Percentiles rank a stretch among this genome's conserved stretches.
These are phyloP conservation scores for Aurantiochytrium sp. DNA, from an alignment of 108 stramenopile species.

Conservation along the genomic window DNA sequence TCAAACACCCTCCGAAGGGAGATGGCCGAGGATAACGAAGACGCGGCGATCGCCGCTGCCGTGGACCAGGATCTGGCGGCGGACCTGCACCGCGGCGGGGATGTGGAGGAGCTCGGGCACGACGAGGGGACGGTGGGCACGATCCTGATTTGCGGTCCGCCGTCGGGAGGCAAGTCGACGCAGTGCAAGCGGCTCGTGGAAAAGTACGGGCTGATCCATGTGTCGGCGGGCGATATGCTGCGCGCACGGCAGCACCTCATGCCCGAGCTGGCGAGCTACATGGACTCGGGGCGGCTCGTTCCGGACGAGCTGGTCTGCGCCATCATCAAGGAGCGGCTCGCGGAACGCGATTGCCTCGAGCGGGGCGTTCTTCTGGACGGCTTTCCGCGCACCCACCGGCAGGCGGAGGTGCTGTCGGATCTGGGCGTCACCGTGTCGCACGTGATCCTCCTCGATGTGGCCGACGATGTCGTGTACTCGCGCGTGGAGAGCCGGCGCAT, in stretches of 20 bases:
- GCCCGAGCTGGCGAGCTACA: constrained; percentile 64
- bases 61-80: too few species aligned
- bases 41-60: too few species aligned
- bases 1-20: too few species aligned
- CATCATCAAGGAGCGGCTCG: constrained; percentile 73
- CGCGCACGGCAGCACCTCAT: constrained; percentile 60
- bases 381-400: constrained; percentile 87
- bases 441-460: constrained; percentile 87
- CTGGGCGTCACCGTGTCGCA: constrained; percentile 75
- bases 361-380: constrained; percentile 94
- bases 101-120: too few species aligned
- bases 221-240: constrained; percentile 78
- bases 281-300: constrained; percentile 86
- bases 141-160: constrained; percentile 77
- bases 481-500: constrained; percentile 88
- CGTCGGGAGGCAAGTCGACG: constrained; percentile 77
- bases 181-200: constrained; percentile 71
- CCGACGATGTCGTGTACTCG: constrained; percentile 80
- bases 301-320: constrained; percentile 93
- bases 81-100: too few species aligned
- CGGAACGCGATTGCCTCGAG: constrained; percentile 69
- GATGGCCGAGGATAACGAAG: too few species aligned
- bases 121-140: neutral
- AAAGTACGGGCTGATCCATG: constrained; percentile 68
- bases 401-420: constrained; percentile 77